Evolutionary conservation across 352 stramenopile species (phyloP).

Genomic region (Pelagophyceae sp.): DNA sequence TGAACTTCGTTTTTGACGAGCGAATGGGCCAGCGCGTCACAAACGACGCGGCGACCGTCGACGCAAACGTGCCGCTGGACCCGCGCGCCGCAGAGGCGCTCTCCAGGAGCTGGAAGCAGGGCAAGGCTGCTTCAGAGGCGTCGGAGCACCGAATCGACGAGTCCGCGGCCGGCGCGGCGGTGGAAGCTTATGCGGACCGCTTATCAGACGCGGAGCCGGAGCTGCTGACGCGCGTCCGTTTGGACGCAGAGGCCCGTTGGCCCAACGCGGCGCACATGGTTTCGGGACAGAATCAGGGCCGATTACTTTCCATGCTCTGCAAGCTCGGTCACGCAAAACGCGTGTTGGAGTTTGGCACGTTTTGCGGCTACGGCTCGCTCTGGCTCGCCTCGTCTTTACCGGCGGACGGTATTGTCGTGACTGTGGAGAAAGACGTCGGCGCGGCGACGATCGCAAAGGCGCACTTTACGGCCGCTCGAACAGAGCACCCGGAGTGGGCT

Average conservation of each 20-base stretch:
- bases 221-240: slow-evolving; percentile 60
- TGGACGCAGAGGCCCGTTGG: slow-evolving; percentile 54
- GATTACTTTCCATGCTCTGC: slow-evolving; percentile 57
- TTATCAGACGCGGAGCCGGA: slow-evolving; percentile 69
- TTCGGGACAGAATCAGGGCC: slow-evolving; percentile 46
- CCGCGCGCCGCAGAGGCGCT: slow-evolving; percentile 29
- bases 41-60: slow-evolving; percentile 40
- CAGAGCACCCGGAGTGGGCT: not conserved
- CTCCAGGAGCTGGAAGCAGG: slow-evolving; percentile 56
- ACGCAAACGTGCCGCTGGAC: not conserved
- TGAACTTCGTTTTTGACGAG: slow-evolving; percentile 74
- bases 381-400: slow-evolving; percentile 59
- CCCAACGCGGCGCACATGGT: slow-evolving; percentile 53
- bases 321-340: slow-evolving; percentile 56
- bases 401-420: slow-evolving; percentile 35
- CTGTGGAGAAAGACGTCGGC: slow-evolving; percentile 51
- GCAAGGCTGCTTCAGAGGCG: too few relatives aligned
- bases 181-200: slow-evolving; percentile 44
- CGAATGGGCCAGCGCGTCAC: slow-evolving; percentile 58
- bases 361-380: slow-evolving; percentile 81
- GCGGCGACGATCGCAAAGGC: slow-evolving; percentile 46
- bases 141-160: slow-evolving; percentile 39
- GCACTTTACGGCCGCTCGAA: slow-evolving; percentile 37
- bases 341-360: slow-evolving; percentile 80
- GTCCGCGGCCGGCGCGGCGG: slow-evolving; percentile 43